Evolutionary conservation across 2,329 filamentous ascomycete genomes (phyloP), one percentile per base, ranked within the genome.

Genomic region (Ilyonectria sp.): DNA sequence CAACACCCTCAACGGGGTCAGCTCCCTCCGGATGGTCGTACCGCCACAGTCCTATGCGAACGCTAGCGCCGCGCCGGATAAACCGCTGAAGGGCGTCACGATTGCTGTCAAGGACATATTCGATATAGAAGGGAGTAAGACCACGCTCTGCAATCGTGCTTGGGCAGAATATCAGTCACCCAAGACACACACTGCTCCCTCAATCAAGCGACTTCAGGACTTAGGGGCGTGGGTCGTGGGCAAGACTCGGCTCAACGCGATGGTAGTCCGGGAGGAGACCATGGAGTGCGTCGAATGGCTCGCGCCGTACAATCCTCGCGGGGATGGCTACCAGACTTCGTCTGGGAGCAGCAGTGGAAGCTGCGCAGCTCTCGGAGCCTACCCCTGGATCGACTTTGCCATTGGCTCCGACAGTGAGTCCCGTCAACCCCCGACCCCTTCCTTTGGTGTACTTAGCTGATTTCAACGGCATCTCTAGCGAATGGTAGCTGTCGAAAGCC

Each of bases 61-160:
- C 21, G 43, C 64, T 13, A 40, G 43, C 17, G 44, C 49, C 7
- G 31, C 55, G 46, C 53, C 40, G 19, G n/a, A 44, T 19, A 44
- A 49, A 9, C 59, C 64, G 2, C 59, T 67, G 29, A 44, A 35
- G 37, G 29, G 68, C 49, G 60, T 69, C n/a, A 62, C 68, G 50
- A 57, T 70, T 44, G 58, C 52, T 19, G 66, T 72, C 37, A 71
- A 71, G 49, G 70, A 71, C 46, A 72, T 50, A 19, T 55, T 72
- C 8, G 64, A 72, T 23, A 62, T 72, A 9, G 37, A 33, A 13
- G 70, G 69, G 19, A 44, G 56, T 21, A 71, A 71, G 37, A 71
- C 68, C 10, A 61, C 66, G 15, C 52, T 71, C 4, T 59, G 56
- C 47, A 72, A 68, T 37, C 70, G 65, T 31, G 58, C 60, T 4